Base-by-base conservation (phyloP, 2,329 filamentous ascomycete genomes). In the Penicillium sp. region DNA sequence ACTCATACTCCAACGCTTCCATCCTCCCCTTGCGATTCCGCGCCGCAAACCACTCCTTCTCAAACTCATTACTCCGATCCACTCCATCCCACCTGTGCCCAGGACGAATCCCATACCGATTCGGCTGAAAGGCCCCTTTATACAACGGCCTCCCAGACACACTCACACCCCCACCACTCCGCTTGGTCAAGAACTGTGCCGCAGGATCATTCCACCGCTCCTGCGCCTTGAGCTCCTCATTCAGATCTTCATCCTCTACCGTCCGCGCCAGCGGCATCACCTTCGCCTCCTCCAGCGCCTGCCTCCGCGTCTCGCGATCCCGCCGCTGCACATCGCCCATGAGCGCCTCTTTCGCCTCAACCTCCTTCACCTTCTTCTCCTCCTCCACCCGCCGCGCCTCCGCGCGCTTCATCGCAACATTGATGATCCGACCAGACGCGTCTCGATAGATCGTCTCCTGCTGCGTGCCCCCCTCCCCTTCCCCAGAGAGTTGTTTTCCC, bases 71-170 rank as follows among this genome's bases (percentile, higher is more conserved):
- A 21, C 92, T 85, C 67, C 95, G 85, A 82, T 99, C 95, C 19
- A 99, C 95, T 6, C 96, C 95, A 82, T 99, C 95, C 95, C 95
- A 99, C 67, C 92, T 84, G 80, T 96, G 92, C 0, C 95, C 96
- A 0, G 95, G 95, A 64, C 90, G 85, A 64, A 99, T 98, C 1
- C 91, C 92, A 79, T 98, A 98, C 21, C 95, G 85, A 83, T 99
- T 99, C 49, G 95, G 95, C 71, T 91, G 86, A 60, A 90, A 91
- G 0, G 89, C 85, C 0, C 94, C 95, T 63, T 88, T 81, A 75
- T 98, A 99, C 5, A 91, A 75, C 4, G 90, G 91, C 67, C 85
- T 87, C 19, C 83, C 85, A 7, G 81, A 83, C 47, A 74, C 75
- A 71, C 80, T 67, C 84, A 78, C 77, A 5, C 75, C 80, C 0